phyloP scores from a whole-genome alignment of 106 monocot species.

The Phalaenopsis aphrodite region DNA sequence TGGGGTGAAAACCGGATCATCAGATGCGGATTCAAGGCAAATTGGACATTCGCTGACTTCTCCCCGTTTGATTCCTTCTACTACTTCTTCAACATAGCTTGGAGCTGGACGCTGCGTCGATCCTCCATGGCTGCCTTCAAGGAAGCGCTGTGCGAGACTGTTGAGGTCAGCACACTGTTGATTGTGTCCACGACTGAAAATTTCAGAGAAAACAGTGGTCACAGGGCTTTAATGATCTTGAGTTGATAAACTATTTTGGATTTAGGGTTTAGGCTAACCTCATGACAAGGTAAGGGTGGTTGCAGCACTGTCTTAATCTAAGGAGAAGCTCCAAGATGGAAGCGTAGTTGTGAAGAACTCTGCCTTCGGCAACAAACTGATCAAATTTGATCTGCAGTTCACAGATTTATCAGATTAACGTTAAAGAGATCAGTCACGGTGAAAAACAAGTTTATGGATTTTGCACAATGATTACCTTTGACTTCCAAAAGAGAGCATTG shows the following conservation, averaged over 20 bases:
- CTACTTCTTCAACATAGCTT: conserved; percentile 68
- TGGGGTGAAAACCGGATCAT: conserved; percentile 77
- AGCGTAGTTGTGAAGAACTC: conserved; percentile 80
- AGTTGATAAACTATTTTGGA: neutral
- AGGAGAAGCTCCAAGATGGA: conserved; percentile 83
- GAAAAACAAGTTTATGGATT: neutral
- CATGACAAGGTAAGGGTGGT: conserved; percentile 74
- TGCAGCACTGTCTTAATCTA: conserved; percentile 81
- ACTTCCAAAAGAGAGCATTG: conserved; percentile 67
- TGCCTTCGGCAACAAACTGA: conserved; percentile 79
- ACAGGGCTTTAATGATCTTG: neutral
- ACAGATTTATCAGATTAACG: neutral
- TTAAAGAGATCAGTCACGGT: neutral
- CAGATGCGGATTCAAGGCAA: conserved; percentile 77
- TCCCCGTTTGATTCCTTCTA: conserved; percentile 56
- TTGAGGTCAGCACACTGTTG: conserved; percentile 50
- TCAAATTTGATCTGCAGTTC: conserved; percentile 63
- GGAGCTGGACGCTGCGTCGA: neutral
- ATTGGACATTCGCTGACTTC: conserved; percentile 75
- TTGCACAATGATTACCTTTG: conserved; percentile 32
- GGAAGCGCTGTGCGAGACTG: conserved; percentile 49
- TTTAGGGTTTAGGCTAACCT: conserved; percentile 23
- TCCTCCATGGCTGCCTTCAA: conserved; percentile 12
- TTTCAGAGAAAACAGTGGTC: neutral
- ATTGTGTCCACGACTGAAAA: conserved; percentile 41